Evolutionary conservation across 2,329 filamentous ascomycete species (phyloP).

Genomic region (Thermochaetoides dissita): DNA sequence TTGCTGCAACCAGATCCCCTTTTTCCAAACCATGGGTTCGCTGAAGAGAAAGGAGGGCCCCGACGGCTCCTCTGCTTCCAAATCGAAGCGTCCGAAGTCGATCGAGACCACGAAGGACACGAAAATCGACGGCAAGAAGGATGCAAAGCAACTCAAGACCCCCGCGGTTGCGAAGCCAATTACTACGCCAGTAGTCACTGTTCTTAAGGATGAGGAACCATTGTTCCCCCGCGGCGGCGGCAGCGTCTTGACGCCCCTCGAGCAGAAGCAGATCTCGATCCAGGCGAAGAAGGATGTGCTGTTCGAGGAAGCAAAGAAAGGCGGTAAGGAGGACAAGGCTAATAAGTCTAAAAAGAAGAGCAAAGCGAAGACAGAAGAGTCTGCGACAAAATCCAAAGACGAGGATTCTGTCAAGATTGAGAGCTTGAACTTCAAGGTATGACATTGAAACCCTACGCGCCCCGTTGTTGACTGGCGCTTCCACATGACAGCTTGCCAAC

Average conservation of each 20-base stretch:
- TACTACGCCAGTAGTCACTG: constrained; percentile 24
- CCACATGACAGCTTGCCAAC: background rate
- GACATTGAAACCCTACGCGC: constrained; percentile 10
- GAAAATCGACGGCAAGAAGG: constrained; percentile 13
- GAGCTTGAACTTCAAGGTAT: constrained; percentile 76
- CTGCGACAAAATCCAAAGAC: constrained; percentile 37
- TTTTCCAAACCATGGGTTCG: constrained; percentile 32
- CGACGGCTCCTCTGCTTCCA: constrained; percentile 33
- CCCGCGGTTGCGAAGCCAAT: constrained; percentile 20
- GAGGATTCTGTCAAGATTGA: constrained; percentile 59
- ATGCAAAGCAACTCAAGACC: constrained; percentile 17
- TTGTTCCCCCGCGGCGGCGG: constrained; percentile 87
- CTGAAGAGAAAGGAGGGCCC: constrained; percentile 46
- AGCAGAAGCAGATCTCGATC: constrained; percentile 91
- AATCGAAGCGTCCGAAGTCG: constrained; percentile 34
- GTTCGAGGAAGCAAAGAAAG: constrained; percentile 62
- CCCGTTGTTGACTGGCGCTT: no score
- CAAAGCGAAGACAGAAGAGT: constrained; percentile 38
- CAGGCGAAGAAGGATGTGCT: constrained; percentile 85
- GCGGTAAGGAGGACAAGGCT: constrained; percentile 28
- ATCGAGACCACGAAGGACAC: constrained; percentile 23
- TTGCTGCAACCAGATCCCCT: constrained; percentile 8
- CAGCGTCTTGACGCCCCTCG: constrained; percentile 78
- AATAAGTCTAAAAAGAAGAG: constrained; percentile 41
- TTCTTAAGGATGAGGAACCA: constrained; percentile 64